Evolutionary conservation across 257 asterid genomes (phyloP).

Genomic region (Capsicum baccatum): DNA sequence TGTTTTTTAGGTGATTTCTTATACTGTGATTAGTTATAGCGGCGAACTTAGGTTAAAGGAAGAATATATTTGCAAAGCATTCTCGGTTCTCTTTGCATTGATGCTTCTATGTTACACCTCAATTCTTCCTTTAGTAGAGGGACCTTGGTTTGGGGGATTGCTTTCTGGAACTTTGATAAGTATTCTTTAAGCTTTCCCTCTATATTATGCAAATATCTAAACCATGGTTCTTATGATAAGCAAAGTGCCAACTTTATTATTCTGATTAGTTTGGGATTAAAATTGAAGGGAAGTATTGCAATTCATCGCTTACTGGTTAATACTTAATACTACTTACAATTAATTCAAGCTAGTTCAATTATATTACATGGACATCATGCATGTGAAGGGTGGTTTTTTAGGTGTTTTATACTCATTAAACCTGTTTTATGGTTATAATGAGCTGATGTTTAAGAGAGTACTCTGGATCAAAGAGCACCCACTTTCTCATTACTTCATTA

Average conservation of each 20-base stretch:
- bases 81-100: neutral
- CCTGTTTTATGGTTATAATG: neutral
- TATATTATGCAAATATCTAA: neutral
- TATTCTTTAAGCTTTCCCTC: neutral
- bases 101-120: neutral
- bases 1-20: neutral
- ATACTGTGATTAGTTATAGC: neutral
- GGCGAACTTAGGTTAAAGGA: neutral
- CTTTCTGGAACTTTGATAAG: neutral
- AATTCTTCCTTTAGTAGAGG: neutral
- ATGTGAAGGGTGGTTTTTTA: neutral
- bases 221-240: neutral
- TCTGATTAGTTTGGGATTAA: neutral
- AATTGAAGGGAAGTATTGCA: neutral
- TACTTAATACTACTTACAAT: neutral
- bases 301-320: neutral
- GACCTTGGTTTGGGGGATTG: neutral
- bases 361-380: neutral
- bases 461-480: too few species aligned
- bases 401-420: neutral
- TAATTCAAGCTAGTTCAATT: neutral
- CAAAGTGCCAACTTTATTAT: neutral
- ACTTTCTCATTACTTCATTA: too few species aligned
- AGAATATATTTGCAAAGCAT: neutral
- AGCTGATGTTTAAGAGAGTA: slow-evolving; percentile 1